Evolutionary conservation across 2,329 filamentous ascomycete species (phyloP), one percentile per base, ranked within the genome.

Genomic region (Colletotrichum sp.): DNA sequence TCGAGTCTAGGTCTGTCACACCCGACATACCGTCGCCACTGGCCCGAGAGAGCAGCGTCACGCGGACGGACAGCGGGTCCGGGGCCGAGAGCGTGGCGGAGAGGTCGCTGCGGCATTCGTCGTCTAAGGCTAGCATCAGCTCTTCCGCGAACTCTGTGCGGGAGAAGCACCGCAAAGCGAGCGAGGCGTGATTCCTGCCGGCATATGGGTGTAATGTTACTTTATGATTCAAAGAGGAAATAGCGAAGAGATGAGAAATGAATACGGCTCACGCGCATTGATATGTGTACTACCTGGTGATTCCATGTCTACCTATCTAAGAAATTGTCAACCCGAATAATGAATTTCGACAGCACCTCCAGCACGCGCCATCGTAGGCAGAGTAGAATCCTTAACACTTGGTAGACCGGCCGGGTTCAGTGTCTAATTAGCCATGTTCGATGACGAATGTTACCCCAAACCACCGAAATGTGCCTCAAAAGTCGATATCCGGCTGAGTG

Each of bases 21-120:
- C 90, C 90, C 1, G 90, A 92, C 57, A 86, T 86, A 21, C 85
- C 90, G 6, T 91, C 90, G 5, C 90, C 90, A 5, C 81, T 92
- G 75, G 87, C 89, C 8, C 86, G 84, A 68, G 89, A 89, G 78
- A 89, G 86, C 76, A 89, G 84, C 64, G 77, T 84, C 30, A 81
- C 80, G 15, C 80, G 78, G 34, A 80, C 55, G 2, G 72, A 68
- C 8, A 49, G 64, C 28, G 72, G 64, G 8, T 73, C 68, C 1
- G 75, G 75, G 4, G 68, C 71, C 9, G 77, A 76, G 44, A 65
- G 59, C 2, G 65, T 69, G 57, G 72, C 71, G 3, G 72, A 67
- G 24, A 70, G 52, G 52, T 75, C 71, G 39, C n/a, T 76, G 60
- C 74, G 75, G 24, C 71, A 76, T 28, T 76, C 75, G 3, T 76